Conservation (phyloP, 2,329 filamentous ascomycete genomes). For the Cladosporium sp. region DNA sequence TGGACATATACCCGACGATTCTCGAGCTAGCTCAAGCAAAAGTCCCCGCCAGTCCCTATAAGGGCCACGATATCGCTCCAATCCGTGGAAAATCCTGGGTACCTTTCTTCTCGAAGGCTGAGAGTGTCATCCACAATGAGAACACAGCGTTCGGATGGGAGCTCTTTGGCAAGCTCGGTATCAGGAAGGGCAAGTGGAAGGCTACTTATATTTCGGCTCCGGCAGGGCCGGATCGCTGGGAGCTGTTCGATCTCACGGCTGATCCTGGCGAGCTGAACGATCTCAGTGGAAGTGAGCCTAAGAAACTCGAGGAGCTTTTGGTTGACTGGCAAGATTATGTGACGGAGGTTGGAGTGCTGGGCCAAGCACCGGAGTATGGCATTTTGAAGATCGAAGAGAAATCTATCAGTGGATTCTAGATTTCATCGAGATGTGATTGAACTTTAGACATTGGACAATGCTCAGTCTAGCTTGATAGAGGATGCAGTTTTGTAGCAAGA, state of each 20-base stretch:
- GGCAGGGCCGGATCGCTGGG: background rate
- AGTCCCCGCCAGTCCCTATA: background rate
- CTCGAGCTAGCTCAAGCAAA: background rate
- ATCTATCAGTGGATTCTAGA: background rate
- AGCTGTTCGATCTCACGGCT: background rate
- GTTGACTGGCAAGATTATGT: background rate
- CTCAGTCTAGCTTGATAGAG: background rate
- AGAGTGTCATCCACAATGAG: background rate
- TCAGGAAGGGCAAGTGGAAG: constrained; percentile 2
- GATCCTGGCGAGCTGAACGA: background rate
- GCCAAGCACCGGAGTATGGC: background rate
- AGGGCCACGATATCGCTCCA: background rate
- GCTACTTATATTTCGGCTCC: background rate
- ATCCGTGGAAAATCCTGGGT: background rate
- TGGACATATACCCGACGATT: constrained; percentile 1
- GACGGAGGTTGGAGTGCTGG: background rate
- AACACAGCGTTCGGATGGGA: background rate
- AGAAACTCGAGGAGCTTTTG: background rate
- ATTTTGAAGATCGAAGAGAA: background rate
- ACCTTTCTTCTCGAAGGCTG: background rate
- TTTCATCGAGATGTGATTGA: background rate
- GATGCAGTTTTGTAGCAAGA: background rate
- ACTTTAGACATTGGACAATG: background rate
- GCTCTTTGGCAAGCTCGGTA: background rate
- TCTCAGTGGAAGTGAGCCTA: background rate